phyloP scores from a whole-genome alignment of 768 basidiomycete species.

The Neoboletus subvelutipes region DNA sequence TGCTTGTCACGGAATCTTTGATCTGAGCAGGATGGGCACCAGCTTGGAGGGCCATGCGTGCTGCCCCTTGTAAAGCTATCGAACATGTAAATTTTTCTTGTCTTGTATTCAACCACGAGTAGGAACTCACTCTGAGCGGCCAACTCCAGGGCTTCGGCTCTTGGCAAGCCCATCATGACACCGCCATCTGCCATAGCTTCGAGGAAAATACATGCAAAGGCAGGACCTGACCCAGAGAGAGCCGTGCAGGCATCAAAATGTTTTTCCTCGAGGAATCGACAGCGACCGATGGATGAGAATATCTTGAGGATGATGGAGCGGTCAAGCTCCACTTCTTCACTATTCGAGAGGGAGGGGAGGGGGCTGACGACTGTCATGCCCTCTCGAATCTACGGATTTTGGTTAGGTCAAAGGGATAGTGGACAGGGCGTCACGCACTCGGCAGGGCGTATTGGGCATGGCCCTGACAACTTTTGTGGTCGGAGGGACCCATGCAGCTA shows the following conservation, averaged over 20 bases:
- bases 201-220: constrained; percentile 93
- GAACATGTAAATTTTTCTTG: not conserved
- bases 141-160: constrained; percentile 90
- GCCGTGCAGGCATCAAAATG: constrained; percentile 99
- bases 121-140: constrained; percentile 83
- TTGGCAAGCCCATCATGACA: constrained; percentile 98
- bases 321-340: constrained; percentile 53
- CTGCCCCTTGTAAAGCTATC: constrained; percentile 91
- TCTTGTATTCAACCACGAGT: not conserved
- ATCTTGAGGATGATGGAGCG: constrained; percentile 81
- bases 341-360: constrained; percentile 46
- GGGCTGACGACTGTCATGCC: constrained; percentile 96
- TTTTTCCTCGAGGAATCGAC: constrained; percentile 95
- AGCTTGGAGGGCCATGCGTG: constrained; percentile 88
- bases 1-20: constrained; percentile 97
- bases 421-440: constrained; percentile 48
- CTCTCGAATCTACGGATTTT: constrained; percentile 80
- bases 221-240: constrained; percentile 92
- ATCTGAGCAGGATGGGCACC: constrained; percentile 94
- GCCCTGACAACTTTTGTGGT: constrained; percentile 88
- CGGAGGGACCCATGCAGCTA: constrained; percentile 69
- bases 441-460: constrained; percentile 98
- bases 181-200: constrained; percentile 99
- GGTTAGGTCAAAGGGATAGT: not conserved
- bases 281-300: constrained; percentile 95